Evolutionary conservation across 108 stramenopile genomes (phyloP), one percentile per base, ranked within the genome.

Genomic region (Nitzschia inconspicua): DNA sequence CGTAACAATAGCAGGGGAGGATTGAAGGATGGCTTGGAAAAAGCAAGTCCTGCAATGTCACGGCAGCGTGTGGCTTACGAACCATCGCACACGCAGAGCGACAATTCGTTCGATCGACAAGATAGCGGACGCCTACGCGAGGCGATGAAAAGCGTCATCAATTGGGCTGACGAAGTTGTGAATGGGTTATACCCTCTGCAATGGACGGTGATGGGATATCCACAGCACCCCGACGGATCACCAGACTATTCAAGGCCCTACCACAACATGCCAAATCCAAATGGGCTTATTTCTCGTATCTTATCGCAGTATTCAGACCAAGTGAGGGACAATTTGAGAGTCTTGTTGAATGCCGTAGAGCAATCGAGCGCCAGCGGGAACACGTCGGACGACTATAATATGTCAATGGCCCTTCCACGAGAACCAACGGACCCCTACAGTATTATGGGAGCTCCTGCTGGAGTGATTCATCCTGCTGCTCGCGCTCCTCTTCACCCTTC

Each of bases 121-220:
- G 65, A 84, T 37, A 37, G 47, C 3, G 40, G 40, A 23, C 49
- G 47, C 13, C 61, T 85, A 6, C 48, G 63, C 16, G 69, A 78
- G 24, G 79, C 84, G 4, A 57, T 85, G 48, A 60, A 65, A 23
- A 63, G 63, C 30, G 64, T 85, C 13, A 59, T 81, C 19, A 24
- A 61, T 26, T 85, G 84, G 80, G 67, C 84, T 5, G 80, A 82
- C 32, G 80, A 79, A 31, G 78, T 82, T 28, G 77, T 79, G 46
- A 72, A 73, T 55, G 80, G 75, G n/a, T 41, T 85, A 3, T 58
- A 70, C 31, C 66, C 75, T 3, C 30, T 85, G 19, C 73, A 77
- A 36, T 85, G 84, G 84, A 73, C 76, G 41, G 68, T 85, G 6
- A 39, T 79, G 2, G 84, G 84, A 55, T 85, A 85, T 65, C 65